phyloP scores from a whole-genome alignment of 2,329 filamentous ascomycete species.

The Setomelanomma holmii region DNA sequence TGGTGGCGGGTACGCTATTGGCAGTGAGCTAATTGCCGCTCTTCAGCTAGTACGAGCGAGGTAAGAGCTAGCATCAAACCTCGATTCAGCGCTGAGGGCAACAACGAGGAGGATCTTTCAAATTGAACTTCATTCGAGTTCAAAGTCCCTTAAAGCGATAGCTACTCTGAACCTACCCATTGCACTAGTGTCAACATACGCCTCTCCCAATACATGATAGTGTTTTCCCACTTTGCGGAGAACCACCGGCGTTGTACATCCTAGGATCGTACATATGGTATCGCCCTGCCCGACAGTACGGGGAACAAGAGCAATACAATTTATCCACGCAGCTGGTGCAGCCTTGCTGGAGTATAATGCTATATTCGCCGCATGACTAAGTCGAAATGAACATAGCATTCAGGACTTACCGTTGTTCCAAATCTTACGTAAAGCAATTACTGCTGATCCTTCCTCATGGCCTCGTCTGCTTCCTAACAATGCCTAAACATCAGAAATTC shows the following conservation, averaged over 20 bases:
- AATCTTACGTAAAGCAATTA: neutral
- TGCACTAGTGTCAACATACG: neutral
- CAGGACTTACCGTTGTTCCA: neutral
- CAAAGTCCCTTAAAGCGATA: neutral
- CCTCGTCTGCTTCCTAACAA: neutral
- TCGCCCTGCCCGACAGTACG: neutral
- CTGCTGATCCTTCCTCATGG: neutral
- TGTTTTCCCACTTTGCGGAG: neutral
- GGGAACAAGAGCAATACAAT: conserved; percentile 2
- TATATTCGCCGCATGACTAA: neutral
- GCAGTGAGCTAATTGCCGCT: no score
- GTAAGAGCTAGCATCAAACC: no score
- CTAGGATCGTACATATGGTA: neutral
- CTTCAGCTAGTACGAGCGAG: no score
- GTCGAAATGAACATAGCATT: neutral
- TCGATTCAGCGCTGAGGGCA: no score
- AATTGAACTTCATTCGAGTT: neutral
- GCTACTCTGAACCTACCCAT: conserved; percentile 2
- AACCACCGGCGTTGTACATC: conserved; percentile 3
- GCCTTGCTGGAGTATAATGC: neutral
- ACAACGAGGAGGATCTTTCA: no score
- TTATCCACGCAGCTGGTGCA: neutral
- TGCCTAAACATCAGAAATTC: neutral
- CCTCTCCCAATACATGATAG: conserved; percentile 3
- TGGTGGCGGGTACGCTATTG: no score